Evolutionary conservation across 345 rosid species (phyloP).

Genomic region (Aquilaria sinensis): DNA sequence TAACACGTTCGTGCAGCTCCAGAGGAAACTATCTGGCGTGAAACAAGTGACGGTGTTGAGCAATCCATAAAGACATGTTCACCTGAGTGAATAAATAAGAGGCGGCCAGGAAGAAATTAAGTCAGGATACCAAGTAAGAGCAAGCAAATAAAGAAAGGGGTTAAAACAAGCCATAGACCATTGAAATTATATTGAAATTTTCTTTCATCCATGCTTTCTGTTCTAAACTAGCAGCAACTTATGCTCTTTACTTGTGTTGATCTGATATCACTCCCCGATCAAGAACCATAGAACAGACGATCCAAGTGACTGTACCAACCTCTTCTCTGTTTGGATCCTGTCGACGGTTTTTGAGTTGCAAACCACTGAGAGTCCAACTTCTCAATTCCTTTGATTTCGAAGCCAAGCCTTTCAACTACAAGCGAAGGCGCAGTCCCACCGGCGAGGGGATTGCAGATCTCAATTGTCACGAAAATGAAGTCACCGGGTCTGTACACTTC

Average conservation of each 20-base stretch:
- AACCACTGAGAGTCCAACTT: slow-evolving; percentile 84
- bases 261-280: not conserved
- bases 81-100: slow-evolving; percentile 40
- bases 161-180: not conserved
- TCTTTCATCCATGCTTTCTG: not conserved
- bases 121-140: not conserved
- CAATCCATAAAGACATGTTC: slow-evolving; percentile 74
- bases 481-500: slow-evolving; percentile 93
- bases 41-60: slow-evolving; percentile 47
- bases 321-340: slow-evolving; percentile 62
- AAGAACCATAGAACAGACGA: not conserved
- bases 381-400: slow-evolving; percentile 80
- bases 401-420: slow-evolving; percentile 68
- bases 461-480: slow-evolving; percentile 53
- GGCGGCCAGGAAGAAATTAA: not conserved
- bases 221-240: not conserved
- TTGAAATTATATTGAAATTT: not conserved
- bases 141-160: not conserved
- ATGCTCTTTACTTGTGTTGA: not conserved
- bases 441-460: slow-evolving; percentile 38
- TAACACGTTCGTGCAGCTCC: slow-evolving; percentile 71
- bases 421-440: slow-evolving; percentile 29
- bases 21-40: slow-evolving; percentile 65
- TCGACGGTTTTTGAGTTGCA: slow-evolving; percentile 55
- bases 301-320: slow-evolving; percentile 29